These are phyloP conservation scores for Prinsepia uniflora DNA, from an alignment of 306 rosid genomes.

Conservation along the genomic window DNA sequence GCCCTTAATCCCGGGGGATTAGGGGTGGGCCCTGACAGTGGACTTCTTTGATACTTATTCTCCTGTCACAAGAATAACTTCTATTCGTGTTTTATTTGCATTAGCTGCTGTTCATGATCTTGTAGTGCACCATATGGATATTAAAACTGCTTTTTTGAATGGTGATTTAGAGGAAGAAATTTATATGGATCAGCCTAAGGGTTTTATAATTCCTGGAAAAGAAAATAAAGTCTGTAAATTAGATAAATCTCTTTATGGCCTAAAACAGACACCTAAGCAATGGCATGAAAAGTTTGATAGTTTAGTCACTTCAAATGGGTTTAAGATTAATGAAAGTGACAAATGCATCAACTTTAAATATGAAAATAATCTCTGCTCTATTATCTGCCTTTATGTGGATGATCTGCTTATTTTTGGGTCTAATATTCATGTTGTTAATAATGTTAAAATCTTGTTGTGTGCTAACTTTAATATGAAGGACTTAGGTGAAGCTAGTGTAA, in stretches of 20 bases:
- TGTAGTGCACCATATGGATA: too few relatives aligned
- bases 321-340: not conserved
- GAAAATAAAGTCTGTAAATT: constrained; percentile 5
- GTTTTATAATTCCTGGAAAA: not conserved
- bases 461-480: too few relatives aligned
- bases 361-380: not conserved
- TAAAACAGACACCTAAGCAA: constrained; percentile 6
- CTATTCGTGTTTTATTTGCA: too few relatives aligned
- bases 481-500: too few relatives aligned
- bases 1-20: too few relatives aligned
- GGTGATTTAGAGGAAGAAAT: too few relatives aligned
- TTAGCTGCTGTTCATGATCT: too few relatives aligned
- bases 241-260: constrained; percentile 3
- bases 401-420: not conserved
- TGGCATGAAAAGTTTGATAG: not conserved
- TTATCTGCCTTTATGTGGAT: not conserved
- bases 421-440: not conserved
- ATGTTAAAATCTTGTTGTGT: not conserved
- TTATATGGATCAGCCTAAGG: not conserved
- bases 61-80: too few relatives aligned
- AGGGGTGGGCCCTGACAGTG: too few relatives aligned
- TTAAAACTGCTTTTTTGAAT: too few relatives aligned
- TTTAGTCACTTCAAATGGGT: not conserved
- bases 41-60: not conserved
- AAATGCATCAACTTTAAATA: not conserved